Evolutionary conservation across 192 early-diverging fungal genomes (phyloP).

Genomic region (Oehlia diaphana): DNA sequence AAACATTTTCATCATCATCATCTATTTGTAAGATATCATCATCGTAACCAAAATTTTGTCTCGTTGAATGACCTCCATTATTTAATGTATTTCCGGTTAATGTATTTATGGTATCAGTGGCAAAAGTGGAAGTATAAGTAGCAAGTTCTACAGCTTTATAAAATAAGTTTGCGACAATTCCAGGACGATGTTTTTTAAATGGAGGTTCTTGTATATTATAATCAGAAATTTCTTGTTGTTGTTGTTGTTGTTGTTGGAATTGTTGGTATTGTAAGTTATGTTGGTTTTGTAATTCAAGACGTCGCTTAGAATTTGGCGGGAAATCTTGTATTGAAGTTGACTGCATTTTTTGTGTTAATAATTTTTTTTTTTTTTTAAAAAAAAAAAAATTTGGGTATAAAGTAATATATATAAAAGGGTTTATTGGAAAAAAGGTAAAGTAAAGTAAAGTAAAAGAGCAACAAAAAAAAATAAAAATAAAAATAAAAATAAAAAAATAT

Average conservation of each 20-base stretch:
- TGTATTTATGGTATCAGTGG: constrained; percentile 19
- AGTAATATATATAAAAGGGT: too few relatives aligned
- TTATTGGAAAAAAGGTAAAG: too few relatives aligned
- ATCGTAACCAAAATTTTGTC: neutral
- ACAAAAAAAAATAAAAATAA: too few relatives aligned
- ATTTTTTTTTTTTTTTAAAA: too few relatives aligned
- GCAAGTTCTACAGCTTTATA: constrained; percentile 27
- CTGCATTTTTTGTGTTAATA: too few relatives aligned
- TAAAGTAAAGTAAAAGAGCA: too few relatives aligned
- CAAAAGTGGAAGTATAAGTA: constrained; percentile 15
- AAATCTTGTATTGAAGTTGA: neutral
- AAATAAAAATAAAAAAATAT: too few relatives aligned
- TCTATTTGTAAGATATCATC: neutral
- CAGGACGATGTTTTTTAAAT: neutral
- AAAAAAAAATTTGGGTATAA: too few relatives aligned
- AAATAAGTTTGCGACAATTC: constrained; percentile 15
- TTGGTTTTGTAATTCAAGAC: neutral
- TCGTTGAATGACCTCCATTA: neutral
- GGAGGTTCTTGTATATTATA: neutral
- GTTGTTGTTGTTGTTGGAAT: neutral
- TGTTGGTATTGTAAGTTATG: neutral
- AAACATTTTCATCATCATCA: neutral
- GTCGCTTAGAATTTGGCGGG: neutral
- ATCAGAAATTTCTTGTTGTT: neutral
- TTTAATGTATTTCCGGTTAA: neutral